A percentile compares a stretch with the other conserved stretches of the same genome.
These are phyloP conservation scores for Marasmius oreades DNA, from an alignment of 1,284 basidiomycete genomes.

Conservation along the genomic window DNA sequence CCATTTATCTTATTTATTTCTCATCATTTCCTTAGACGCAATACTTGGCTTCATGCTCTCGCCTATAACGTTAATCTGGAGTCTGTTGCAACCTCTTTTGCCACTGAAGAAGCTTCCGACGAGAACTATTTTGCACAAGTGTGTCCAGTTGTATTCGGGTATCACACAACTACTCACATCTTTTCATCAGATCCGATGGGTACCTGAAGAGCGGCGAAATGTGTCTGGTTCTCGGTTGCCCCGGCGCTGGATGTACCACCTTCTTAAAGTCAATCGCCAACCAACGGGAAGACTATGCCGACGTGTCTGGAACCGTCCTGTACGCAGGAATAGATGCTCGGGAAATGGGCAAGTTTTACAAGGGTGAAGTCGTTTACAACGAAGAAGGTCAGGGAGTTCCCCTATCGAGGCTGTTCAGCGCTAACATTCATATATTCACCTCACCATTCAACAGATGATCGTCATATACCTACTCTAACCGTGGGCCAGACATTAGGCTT, in stretches of 20 bases:
- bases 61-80: constrained; percentile 50
- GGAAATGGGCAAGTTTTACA: constrained; percentile 66
- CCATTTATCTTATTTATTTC: constrained; percentile 2
- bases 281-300: constrained; percentile 57
- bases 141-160: constrained; percentile 15
- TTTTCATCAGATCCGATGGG: constrained; percentile 59
- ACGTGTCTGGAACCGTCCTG: constrained; percentile 60
- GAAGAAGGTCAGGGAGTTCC: constrained; percentile 52
- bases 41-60: constrained; percentile 53
- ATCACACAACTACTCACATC: constrained; percentile 27
- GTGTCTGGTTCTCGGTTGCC: constrained; percentile 78
- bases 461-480: constrained; percentile 75
- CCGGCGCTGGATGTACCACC: constrained; percentile 79
- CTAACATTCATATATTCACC: constrained; percentile 1
- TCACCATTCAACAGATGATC: constrained; percentile 48
- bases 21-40: constrained; percentile 42
- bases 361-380: constrained; percentile 86
- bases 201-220: constrained; percentile 64
- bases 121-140: constrained; percentile 68
- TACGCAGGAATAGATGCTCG: constrained; percentile 71
- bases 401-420: not conserved
- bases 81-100: constrained; percentile 48
- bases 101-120: constrained; percentile 45
- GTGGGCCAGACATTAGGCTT: constrained; percentile 71
- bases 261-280: constrained; percentile 80